phyloP scores from a whole-genome alignment of 208 protist genomes.

The Naegleria gruberi region DNA sequence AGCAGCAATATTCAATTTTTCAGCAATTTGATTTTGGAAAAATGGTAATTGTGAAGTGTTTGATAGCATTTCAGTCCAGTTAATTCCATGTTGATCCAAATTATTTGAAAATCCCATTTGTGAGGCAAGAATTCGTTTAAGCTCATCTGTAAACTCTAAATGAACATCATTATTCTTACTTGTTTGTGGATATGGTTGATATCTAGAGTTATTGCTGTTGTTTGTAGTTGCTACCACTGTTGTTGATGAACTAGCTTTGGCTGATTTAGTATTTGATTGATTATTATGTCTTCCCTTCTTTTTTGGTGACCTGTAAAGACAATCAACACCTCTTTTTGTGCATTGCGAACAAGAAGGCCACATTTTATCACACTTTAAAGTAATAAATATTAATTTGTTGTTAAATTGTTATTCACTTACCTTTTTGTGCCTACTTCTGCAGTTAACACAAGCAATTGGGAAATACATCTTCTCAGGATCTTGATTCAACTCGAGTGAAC shows the following conservation, averaged over 20 bases:
- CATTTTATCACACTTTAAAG: neutral
- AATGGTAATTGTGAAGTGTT: neutral
- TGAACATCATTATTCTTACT: neutral
- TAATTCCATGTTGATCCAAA: neutral
- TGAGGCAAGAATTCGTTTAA: neutral
- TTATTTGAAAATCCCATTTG: neutral
- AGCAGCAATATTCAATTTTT: neutral
- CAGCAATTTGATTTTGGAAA: neutral
- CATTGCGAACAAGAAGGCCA: neutral
- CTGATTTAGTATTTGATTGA: neutral
- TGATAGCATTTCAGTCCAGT: neutral
- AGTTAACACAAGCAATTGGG: neutral
- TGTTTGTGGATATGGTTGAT: neutral
- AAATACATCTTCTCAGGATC: neutral
- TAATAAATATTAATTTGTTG: too few relatives aligned
- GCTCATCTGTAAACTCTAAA: neutral
- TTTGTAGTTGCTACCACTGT: neutral
- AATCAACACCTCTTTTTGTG: neutral
- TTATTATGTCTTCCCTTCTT: neutral
- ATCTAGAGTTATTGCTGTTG: neutral
- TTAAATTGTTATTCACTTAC: too few relatives aligned
- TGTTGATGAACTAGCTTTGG: too few relatives aligned
- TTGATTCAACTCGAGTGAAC: neutral
- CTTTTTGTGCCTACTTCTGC: neutral
- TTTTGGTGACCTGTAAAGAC: neutral